Evolutionary conservation across 2,329 filamentous ascomycete genomes (phyloP), one percentile per base, ranked within the genome.

Genomic region (Clarireedia monteithiana): DNA sequence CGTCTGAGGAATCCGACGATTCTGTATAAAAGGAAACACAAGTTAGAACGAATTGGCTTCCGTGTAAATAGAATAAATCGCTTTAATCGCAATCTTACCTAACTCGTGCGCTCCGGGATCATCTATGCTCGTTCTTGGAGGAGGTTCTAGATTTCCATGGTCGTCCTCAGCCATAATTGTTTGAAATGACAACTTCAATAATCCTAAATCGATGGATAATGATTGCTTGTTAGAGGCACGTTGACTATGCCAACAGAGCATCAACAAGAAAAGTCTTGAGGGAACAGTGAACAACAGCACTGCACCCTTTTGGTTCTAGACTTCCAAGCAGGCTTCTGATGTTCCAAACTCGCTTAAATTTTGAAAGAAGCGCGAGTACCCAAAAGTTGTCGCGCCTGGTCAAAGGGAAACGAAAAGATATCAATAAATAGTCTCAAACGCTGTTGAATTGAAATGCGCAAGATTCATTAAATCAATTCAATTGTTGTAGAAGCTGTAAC

Each of bases 81-180:
- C 15, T 51, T 30, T 27, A 39, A 24, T 45, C 12, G 9, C 24
- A 26, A 15, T 55, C 68, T 58, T 72, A 84, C 82, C 77, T 51
- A 84, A 72, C 56, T 84, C 81, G 67, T 77, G 81, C 45, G 81
- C 81, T 63, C 82, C 82, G 49, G 81, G 75, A 63, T 84, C 81
- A 45, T 75, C 72, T 34, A 73, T 74, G 58, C 70, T 72, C 30
- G 64, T 73, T 60, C 70, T 70, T 53, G 65, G 66, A 6, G 75
- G 75, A 48, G 73, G 72, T 56, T 72, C 67, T 51, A 77, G 64
- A 56, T 68, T 73, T 61, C 70, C 67, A 50, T 72, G 67, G 36
- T 64, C 60, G n/a, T 62, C 60, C 57, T 69, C 67, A 49, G 63
- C 58, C 65, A 67, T 67, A 27, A 34, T 57, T 53, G 42, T 26